phyloP scores from a whole-genome alignment of 306 rosid species.

The Glycine latifolia region DNA sequence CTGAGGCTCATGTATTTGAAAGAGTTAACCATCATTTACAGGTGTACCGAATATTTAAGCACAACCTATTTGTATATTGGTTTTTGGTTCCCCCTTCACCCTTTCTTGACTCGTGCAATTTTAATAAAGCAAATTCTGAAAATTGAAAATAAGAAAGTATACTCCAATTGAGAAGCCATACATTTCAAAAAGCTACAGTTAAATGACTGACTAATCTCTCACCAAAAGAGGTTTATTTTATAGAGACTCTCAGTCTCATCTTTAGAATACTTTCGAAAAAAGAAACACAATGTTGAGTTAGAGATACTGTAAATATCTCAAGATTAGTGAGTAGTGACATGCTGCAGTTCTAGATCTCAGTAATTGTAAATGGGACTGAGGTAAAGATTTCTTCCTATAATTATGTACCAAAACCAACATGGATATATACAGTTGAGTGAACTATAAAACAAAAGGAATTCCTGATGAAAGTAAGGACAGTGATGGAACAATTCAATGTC shows the following conservation, averaged over 20 bases:
- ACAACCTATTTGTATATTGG: neutral
- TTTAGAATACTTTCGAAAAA: neutral
- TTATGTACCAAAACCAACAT: neutral
- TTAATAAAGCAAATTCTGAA: neutral
- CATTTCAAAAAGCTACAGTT: neutral
- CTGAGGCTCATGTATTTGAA: neutral
- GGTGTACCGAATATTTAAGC: conserved; percentile 28
- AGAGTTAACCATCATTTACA: conserved; percentile 25
- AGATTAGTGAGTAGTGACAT: neutral
- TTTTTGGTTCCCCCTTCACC: neutral
- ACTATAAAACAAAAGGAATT: neutral
- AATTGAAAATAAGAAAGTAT: neutral
- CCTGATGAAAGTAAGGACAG: neutral
- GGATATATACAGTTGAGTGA: neutral
- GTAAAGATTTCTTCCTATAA: neutral
- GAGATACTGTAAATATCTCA: neutral
- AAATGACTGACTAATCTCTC: neutral
- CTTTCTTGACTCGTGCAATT: neutral
- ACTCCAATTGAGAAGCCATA: neutral
- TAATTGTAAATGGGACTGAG: neutral
- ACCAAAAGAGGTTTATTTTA: neutral
- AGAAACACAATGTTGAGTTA: neutral
- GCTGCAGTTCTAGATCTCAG: neutral
- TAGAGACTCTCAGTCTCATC: neutral
- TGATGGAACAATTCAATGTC: conserved; percentile 5